Evolutionary conservation across 352 stramenopile species (phyloP), one percentile per base, ranked within the genome.

Genomic region (Phytophthora lateralis): DNA sequence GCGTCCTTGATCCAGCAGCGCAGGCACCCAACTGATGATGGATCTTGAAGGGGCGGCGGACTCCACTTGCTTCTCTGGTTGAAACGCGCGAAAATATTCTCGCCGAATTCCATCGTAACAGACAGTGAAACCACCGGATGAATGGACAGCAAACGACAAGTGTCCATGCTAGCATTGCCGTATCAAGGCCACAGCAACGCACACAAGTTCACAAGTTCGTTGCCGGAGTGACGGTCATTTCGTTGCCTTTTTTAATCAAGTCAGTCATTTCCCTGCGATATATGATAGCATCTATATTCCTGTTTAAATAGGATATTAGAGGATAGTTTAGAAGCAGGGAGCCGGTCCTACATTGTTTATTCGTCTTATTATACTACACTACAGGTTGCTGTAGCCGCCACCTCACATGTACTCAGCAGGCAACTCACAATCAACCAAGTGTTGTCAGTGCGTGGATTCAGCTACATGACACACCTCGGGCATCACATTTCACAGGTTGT

Each of bases 1-100:
- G 30, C 27, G 20, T 17, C 41, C 46, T 57, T 15, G 27, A 46
- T 37, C 20, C 21, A 60, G 35, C 20, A 24, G 15, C 12, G 9
- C 7, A 14, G 17, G 35, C 15, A 21, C 35, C 35, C 12, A 65
- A 35, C 30, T 21, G 4, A 4, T 10, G 47, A 11, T 29, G 34
- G 60, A 66, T 63, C 60, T 66, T 63, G 51, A 71, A 68, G 29
- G 12, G 60, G 21, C 61, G 65, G 37, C 12, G 35, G 35, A 42
- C 17, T 41, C 12, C n/a, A 30, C 12, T 20, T 11, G 26, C 26
- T 29, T 11, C 8, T 32, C 26, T 38, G 32, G 34, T 4, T 8
- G 12, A 62, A 49, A 29, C 21, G 39, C 17, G 20, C 53, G 1
- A 26, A 15, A 24, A 26, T 15, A 12, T 26, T 26, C 26, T 17